Evolutionary conservation across 1,284 basidiomycete genomes (phyloP).

Genomic region (Ustilago sp.): DNA sequence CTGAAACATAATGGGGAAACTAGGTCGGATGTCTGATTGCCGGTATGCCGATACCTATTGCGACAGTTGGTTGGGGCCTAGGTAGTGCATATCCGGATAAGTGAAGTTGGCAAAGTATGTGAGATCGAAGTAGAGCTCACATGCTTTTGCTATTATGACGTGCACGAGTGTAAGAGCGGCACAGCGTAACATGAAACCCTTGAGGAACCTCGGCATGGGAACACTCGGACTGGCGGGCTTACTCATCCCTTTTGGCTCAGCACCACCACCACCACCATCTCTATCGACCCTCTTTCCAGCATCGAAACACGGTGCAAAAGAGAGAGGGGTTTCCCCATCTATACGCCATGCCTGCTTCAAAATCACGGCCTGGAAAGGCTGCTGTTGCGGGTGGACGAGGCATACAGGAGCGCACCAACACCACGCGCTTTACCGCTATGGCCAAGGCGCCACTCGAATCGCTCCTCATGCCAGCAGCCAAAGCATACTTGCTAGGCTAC

Average conservation of each 20-base stretch:
- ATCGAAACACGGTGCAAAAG: background rate
- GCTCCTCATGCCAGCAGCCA: conserved; percentile 54
- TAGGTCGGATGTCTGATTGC: too few species aligned
- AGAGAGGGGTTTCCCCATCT: conserved; percentile 8
- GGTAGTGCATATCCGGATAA: too few species aligned
- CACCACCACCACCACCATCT: background rate
- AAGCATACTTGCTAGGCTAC: conserved; percentile 61
- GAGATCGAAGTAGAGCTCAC: too few species aligned
- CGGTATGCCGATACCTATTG: too few species aligned
- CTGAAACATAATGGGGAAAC: too few species aligned
- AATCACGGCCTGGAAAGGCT: conserved; percentile 2
- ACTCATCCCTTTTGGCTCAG: background rate
- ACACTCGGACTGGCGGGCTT: background rate
- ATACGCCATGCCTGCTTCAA: conserved; percentile 8
- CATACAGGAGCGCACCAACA: background rate
- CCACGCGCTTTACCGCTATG: background rate
- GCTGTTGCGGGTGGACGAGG: conserved; percentile 5
- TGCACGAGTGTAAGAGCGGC: background rate
- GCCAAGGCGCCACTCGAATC: conserved; percentile 35
- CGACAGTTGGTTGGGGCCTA: too few species aligned
- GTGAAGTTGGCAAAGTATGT: too few species aligned
- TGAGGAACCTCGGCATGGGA: background rate
- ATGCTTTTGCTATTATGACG: background rate
- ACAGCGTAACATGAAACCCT: conserved; percentile 4
- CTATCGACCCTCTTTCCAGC: background rate